Conservation (phyloP, 2,329 filamentous ascomycete species). For the Tolypocladium nubicola region DNA sequence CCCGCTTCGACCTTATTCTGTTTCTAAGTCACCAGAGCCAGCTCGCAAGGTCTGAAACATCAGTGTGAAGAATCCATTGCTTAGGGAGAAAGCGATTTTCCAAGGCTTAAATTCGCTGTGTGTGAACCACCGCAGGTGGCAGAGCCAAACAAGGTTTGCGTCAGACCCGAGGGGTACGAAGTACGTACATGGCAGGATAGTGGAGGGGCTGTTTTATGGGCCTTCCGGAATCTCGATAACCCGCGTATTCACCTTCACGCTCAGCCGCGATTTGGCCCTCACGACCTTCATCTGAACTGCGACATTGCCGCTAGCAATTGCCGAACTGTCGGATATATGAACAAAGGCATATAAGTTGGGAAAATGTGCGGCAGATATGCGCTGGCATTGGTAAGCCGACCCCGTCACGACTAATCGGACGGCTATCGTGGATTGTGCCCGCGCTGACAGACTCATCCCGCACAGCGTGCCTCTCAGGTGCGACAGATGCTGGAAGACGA, state of each 20-base stretch:
- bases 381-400: conserved; percentile 19
- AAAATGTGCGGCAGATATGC: conserved; percentile 28
- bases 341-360: neutral
- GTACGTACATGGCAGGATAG: too few relatives aligned
- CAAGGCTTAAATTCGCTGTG: too few relatives aligned
- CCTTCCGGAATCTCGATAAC: neutral
- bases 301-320: neutral
- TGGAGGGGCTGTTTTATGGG: neutral
- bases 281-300: neutral
- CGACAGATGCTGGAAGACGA: conserved; percentile 63
- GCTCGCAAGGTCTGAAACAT: too few relatives aligned
- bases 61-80: too few relatives aligned
- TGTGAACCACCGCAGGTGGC: too few relatives aligned
- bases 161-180: too few relatives aligned
- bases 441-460: neutral
- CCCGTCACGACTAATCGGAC: neutral
- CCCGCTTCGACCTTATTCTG: too few relatives aligned
- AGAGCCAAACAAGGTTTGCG: too few relatives aligned
- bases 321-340: neutral
- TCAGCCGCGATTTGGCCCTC: neutral
- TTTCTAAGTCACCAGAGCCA: too few relatives aligned
- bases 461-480: conserved; percentile 65
- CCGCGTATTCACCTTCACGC: neutral
- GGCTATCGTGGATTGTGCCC: neutral
- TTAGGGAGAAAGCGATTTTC: too few relatives aligned